A percentile compares a stretch with the other conserved stretches of the same genome.
Evolutionary conservation across 2,329 filamentous ascomycete species (phyloP).

Genomic region (Nothophaeocryptopus gaeumannii): DNA sequence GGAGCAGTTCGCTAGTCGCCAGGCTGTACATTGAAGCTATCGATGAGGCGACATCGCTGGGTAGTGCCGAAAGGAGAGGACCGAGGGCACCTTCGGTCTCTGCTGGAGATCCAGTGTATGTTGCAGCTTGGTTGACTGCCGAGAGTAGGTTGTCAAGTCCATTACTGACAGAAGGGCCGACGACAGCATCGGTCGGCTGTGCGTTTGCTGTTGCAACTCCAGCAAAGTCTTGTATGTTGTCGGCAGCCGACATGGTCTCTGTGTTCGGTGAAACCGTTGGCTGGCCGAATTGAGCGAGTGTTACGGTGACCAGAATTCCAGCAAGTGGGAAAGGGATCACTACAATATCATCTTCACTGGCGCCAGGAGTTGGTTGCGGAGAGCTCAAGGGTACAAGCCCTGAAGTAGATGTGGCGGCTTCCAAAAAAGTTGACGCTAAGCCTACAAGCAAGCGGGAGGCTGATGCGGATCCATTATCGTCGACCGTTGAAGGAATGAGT

Average conservation of each 20-base stretch:
- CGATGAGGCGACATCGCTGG: slow-evolving; percentile 10
- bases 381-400: slow-evolving; percentile 5
- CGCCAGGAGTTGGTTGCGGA: slow-evolving; percentile 2
- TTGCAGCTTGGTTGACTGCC: background rate
- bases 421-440: slow-evolving; percentile 11
- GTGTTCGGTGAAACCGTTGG: background rate
- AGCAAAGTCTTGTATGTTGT: background rate
- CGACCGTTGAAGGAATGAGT: slow-evolving; percentile 4
- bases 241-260: slow-evolving; percentile 1
- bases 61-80: slow-evolving; percentile 12
- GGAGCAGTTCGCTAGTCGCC: slow-evolving; percentile 2
- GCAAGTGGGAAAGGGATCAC: background rate
- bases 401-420: slow-evolving; percentile 13
- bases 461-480: slow-evolving; percentile 13
- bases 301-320: background rate
- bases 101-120: background rate
- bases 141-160: background rate
- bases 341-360: slow-evolving; percentile 5
- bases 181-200: too few species aligned
- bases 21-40: slow-evolving; percentile 10
- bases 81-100: slow-evolving; percentile 10
- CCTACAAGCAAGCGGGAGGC: slow-evolving; percentile 10
- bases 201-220: too few species aligned
- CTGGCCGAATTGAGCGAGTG: background rate
- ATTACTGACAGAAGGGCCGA: background rate